Percentiles rank a stretch among this genome's conserved stretches.
Conservation (phyloP, 2,329 filamentous ascomycete genomes). For the Teratosphaeria epicoccoides region DNA sequence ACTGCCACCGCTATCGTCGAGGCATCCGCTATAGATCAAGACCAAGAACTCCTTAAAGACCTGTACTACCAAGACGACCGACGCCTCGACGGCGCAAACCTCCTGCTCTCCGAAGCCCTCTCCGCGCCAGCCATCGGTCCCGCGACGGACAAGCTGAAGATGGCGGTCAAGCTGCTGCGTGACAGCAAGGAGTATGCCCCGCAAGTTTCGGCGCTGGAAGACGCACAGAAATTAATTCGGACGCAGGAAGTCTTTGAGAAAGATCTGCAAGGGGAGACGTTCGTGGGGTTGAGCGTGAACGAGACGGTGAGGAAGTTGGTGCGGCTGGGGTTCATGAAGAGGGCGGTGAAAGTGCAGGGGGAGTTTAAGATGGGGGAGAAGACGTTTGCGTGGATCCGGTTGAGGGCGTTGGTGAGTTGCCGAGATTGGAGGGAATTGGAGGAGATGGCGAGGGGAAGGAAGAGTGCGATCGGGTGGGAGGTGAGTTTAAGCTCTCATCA, state of each 20-base stretch:
- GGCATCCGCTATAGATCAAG: conserved; percentile 67
- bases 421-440: conserved; percentile 90
- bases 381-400: conserved; percentile 74
- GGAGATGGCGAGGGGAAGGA: conserved; percentile 64
- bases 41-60: conserved; percentile 77
- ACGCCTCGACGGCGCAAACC: conserved; percentile 72
- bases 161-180: conserved; percentile 69
- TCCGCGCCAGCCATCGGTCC: conserved; percentile 58
- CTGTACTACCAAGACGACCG: conserved; percentile 96
- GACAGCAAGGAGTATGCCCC: conserved; percentile 72
- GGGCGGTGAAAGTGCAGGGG: conserved; percentile 75
- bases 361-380: conserved; percentile 93
- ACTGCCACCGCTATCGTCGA: conserved; percentile 85
- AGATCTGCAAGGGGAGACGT: conserved; percentile 53
- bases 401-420: conserved; percentile 80
- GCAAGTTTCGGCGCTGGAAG: conserved; percentile 65
- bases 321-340: conserved; percentile 66
- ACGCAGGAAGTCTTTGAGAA: conserved; percentile 79
- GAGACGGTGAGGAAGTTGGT: conserved; percentile 87
- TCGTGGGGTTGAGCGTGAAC: conserved; percentile 76
- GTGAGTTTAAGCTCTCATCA: conserved; percentile 39
- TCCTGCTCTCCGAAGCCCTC: conserved; percentile 78
- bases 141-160: conserved; percentile 74
- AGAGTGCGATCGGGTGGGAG: conserved; percentile 94
- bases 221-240: conserved; percentile 68